phyloP scores from a whole-genome alignment of 2,329 filamentous ascomycete species.

The Ilyonectria sp. region DNA sequence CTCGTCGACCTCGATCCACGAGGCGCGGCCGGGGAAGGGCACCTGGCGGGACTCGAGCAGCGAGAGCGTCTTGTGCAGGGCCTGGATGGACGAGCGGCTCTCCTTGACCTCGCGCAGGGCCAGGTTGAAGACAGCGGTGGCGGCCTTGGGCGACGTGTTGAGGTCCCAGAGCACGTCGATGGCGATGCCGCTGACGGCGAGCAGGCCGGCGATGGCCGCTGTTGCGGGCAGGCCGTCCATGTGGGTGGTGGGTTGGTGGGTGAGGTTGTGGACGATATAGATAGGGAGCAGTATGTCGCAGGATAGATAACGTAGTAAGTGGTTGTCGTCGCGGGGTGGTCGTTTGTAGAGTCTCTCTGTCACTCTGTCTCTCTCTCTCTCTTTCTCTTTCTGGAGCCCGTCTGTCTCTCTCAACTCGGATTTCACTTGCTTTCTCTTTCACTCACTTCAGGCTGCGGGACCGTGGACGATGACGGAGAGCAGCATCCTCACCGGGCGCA shows the following conservation, averaged over 20 bases:
- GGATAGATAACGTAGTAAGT: not conserved
- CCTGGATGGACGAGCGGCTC: slow-evolving; percentile 55
- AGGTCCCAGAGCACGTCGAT: slow-evolving; percentile 55
- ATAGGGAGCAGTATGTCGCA: slow-evolving; percentile 1
- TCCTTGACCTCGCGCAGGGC: slow-evolving; percentile 56
- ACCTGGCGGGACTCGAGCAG: slow-evolving; percentile 52
- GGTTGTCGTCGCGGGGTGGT: not conserved
- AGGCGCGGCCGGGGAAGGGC: slow-evolving; percentile 53
- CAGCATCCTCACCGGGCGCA: slow-evolving; percentile 16
- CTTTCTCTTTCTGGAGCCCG: too few species aligned
- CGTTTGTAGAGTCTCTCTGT: not conserved
- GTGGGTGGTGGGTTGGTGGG: not conserved
- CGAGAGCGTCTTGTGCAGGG: slow-evolving; percentile 54
- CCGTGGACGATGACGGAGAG: not conserved
- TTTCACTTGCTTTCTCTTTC: not conserved
- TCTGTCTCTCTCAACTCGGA: not conserved
- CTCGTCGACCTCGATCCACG: slow-evolving; percentile 55
- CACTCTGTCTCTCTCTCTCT: not conserved
- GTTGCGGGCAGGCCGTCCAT: slow-evolving; percentile 51
- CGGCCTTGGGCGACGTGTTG: slow-evolving; percentile 49
- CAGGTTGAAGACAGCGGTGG: slow-evolving; percentile 48
- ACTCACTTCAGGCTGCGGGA: not conserved
- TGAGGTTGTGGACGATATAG: not conserved
- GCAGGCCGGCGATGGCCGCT: slow-evolving; percentile 56
- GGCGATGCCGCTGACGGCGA: slow-evolving; percentile 53